Percentiles rank a stretch among this genome's conserved stretches.
phyloP scores from a whole-genome alignment of 2,329 filamentous ascomycete genomes.

The Hawksworthiomyces lignivorus region DNA sequence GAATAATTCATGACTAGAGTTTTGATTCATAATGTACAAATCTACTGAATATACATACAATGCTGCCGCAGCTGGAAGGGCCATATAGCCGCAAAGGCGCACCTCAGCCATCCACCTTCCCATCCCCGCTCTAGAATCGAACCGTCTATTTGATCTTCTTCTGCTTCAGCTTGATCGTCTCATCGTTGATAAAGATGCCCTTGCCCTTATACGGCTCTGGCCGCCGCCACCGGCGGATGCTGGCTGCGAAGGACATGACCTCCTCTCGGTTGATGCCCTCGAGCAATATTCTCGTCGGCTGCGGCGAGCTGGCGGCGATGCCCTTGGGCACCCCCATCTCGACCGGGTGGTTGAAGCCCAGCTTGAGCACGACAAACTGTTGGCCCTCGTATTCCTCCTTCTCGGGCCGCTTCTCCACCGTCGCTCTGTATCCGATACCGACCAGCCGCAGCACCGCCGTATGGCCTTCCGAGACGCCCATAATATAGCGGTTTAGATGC shows the following conservation, averaged over 20 bases:
- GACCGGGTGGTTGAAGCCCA: conserved; percentile 93
- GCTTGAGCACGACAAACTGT: conserved; percentile 85
- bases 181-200: conserved; percentile 95
- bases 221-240: conserved; percentile 78
- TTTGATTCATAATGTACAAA: not conserved
- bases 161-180: conserved; percentile 96
- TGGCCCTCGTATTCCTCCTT: conserved; percentile 74
- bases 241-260: conserved; percentile 84
- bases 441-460: conserved; percentile 87
- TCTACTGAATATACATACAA: not conserved
- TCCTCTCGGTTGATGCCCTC: conserved; percentile 82
- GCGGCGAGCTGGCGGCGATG: conserved; percentile 78
- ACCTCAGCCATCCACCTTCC: no score
- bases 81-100: no score
- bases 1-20: no score
- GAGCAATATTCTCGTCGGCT: conserved; percentile 83
- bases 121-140: no score
- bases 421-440: conserved; percentile 90
- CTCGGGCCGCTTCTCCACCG: conserved; percentile 66
- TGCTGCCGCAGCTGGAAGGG: no score
- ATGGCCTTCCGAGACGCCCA: conserved; percentile 93
- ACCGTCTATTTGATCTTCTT: conserved; percentile 84
- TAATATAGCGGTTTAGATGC: conserved; percentile 82
- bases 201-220: conserved; percentile 99
- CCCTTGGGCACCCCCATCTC: conserved; percentile 78